These are phyloP conservation scores for Taiwanofungus camphoratus DNA, from an alignment of 1,284 basidiomycete species.

Conservation along the genomic window DNA sequence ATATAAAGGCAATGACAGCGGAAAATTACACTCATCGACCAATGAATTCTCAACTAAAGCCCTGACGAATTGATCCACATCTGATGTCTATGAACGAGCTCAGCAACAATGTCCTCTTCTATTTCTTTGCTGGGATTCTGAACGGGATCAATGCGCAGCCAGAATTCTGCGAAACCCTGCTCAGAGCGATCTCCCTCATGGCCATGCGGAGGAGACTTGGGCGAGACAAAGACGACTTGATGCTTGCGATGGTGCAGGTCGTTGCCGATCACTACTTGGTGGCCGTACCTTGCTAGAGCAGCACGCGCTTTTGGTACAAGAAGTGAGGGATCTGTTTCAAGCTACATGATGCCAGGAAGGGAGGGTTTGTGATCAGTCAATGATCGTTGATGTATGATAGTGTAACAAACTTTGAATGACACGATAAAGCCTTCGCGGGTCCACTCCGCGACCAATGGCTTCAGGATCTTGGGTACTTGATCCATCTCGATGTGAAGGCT, in stretches of 20 bases:
- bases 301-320: slow-evolving; percentile 88
- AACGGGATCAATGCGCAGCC: slow-evolving; percentile 63
- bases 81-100: slow-evolving; percentile 71
- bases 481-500: slow-evolving; percentile 96
- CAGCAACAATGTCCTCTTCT: slow-evolving; percentile 84
- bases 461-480: slow-evolving; percentile 94
- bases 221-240: slow-evolving; percentile 84
- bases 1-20: no score
- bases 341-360: slow-evolving; percentile 39
- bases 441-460: slow-evolving; percentile 93
- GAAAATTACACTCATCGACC: no score
- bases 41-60: no score
- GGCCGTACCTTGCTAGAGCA: slow-evolving; percentile 90
- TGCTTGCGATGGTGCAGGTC: slow-evolving; percentile 85
- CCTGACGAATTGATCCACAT: slow-evolving; percentile 62
- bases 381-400: background rate
- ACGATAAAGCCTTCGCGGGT: slow-evolving; percentile 88
- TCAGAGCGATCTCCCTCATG: background rate
- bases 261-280: slow-evolving; percentile 97
- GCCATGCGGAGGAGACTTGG: slow-evolving; percentile 7
- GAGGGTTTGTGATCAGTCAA: slow-evolving; percentile 5
- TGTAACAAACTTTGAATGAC: slow-evolving; percentile 80
- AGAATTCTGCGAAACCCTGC: slow-evolving; percentile 52
- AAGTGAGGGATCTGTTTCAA: slow-evolving; percentile 85
- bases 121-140: slow-evolving; percentile 66